Conservation (phyloP, 1,139 yeast genomes). For the Chernovozyma sophiae-reginae region DNA sequence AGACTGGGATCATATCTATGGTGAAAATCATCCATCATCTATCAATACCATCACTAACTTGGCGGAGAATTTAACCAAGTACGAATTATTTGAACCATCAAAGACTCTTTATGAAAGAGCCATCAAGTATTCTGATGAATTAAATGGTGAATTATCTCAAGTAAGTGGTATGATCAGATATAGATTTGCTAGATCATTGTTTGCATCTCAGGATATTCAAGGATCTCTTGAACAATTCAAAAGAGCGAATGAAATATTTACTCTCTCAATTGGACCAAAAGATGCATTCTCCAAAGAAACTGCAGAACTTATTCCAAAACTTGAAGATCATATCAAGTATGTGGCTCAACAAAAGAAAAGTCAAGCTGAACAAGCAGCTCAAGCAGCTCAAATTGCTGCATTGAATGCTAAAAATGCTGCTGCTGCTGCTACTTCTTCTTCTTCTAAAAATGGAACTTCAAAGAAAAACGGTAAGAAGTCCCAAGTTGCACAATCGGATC, state of each 20-base stretch:
- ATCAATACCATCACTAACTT: conserved; percentile 64
- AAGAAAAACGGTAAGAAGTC: conserved; percentile 24
- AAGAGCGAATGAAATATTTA: conserved; percentile 51
- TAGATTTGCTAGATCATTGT: conserved; percentile 64
- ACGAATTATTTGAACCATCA: conserved; percentile 38
- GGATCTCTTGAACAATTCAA: conserved; percentile 54
- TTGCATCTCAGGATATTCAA: conserved; percentile 36
- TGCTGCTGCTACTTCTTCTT: conserved; percentile 10
- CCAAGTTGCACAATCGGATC: conserved; percentile 33
- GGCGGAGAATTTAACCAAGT: conserved; percentile 55
- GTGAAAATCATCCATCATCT: conserved; percentile 64
- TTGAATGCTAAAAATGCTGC: conserved; percentile 10
- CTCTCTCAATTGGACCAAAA: conserved; percentile 55
- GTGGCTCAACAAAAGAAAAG: conserved; percentile 20
- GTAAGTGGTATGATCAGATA: conserved; percentile 57
- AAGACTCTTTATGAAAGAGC: conserved; percentile 45
- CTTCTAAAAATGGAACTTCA: conserved; percentile 1
- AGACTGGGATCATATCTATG: conserved; percentile 52
- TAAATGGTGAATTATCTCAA: conserved; percentile 57
- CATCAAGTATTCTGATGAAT: conserved; percentile 38
- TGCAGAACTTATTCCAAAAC: conserved; percentile 55
- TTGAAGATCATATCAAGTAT: conserved; percentile 38
- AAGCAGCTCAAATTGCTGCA: conserved; percentile 4
- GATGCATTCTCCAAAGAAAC: conserved; percentile 62
- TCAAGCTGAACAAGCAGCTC: conserved; percentile 13